A percentile compares a stretch with the other conserved stretches of the same genome.
These are phyloP conservation scores for Ceratobasidium papillatum DNA, from an alignment of 1,284 basidiomycete species.

Conservation along the genomic window DNA sequence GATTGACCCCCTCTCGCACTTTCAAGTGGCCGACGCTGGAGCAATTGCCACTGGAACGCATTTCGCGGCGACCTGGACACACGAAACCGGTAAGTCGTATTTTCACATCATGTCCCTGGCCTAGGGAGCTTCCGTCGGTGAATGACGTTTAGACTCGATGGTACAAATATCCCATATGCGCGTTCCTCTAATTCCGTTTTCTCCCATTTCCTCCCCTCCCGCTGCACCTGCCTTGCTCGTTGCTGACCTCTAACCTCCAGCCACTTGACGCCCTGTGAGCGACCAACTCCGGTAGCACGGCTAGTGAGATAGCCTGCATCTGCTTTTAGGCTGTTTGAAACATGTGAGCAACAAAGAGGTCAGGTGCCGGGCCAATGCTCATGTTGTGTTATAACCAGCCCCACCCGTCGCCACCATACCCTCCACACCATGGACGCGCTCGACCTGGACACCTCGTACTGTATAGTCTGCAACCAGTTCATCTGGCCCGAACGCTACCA, in stretches of 20 bases:
- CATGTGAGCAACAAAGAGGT: constrained; percentile 34
- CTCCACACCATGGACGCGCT: constrained; percentile 29
- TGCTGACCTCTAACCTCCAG: constrained; percentile 2
- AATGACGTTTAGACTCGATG: constrained; percentile 14
- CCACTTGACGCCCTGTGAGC: constrained; percentile 21
- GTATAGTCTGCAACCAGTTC: constrained; percentile 41
- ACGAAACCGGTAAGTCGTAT: constrained; percentile 31
- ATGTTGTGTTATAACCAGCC: not conserved
- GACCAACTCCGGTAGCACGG: constrained; percentile 18
- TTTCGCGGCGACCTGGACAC: constrained; percentile 23
- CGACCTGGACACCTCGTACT: constrained; percentile 39
- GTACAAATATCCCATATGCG: constrained; percentile 32
- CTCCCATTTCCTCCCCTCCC: not conserved
- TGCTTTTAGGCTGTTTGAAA: constrained; percentile 20
- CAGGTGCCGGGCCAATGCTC: constrained; percentile 1
- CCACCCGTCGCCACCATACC: constrained; percentile 24
- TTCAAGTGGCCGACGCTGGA: not conserved
- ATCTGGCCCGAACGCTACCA: constrained; percentile 41
- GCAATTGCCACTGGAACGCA: not conserved
- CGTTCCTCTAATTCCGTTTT: not conserved
- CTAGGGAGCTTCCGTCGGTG: constrained; percentile 13
- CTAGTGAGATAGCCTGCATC: constrained; percentile 22
- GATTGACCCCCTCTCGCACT: not conserved
- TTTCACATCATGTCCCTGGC: constrained; percentile 21
- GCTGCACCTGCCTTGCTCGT: constrained; percentile 5